Evolutionary conservation across 116 monocot species (phyloP), one percentile per base, ranked within the genome.

Genomic region (Phalaenopsis hybrid): DNA sequence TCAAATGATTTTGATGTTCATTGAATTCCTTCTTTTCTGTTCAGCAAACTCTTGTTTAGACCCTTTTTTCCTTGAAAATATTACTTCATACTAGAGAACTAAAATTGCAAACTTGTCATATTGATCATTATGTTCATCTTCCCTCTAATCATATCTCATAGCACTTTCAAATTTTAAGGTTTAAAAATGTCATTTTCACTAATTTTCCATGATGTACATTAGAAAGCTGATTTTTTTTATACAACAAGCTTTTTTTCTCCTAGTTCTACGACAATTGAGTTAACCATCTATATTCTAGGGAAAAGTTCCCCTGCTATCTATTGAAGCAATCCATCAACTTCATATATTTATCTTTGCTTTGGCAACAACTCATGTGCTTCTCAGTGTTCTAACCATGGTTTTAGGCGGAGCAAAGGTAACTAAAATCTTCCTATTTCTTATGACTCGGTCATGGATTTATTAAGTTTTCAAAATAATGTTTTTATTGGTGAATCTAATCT

Each of bases 321-420:
- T 55, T 74, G 81, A 81, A 74, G 81, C 81, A 50, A 51, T 81
- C 18, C 81, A 81, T 74, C 45, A 81, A 63, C 63, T 81, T 70
- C 81, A 81, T 74, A 65, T 81, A 44, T 81, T 81, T 74, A 73
- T 81, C 81, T 81, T 81, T 81, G 81, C 45, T 34, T 37, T 81
- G 41, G 81, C 81, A 73, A 57, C 48, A 9, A 74, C 74, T 57
- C 81, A 81, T 81, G 74, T 81, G 17, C 34, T 37, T 34, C 74
- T 81, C 37, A 81, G 73, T 74, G 81, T 10, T 74, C 34, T 74
- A 73, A 74, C 73, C n/a, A 67, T 81, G 81, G 44, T 81, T 55
- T 41, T 73, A 67, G 81, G 81, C 17, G 73, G 50, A 4, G 44
- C 23, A 34, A 72, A 81, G 81, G 81, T 74, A 81, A 81, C 8